Evolutionary conservation across 176 grass and related monocot genomes (phyloP).

Genomic region (Eragrostis curvula): DNA sequence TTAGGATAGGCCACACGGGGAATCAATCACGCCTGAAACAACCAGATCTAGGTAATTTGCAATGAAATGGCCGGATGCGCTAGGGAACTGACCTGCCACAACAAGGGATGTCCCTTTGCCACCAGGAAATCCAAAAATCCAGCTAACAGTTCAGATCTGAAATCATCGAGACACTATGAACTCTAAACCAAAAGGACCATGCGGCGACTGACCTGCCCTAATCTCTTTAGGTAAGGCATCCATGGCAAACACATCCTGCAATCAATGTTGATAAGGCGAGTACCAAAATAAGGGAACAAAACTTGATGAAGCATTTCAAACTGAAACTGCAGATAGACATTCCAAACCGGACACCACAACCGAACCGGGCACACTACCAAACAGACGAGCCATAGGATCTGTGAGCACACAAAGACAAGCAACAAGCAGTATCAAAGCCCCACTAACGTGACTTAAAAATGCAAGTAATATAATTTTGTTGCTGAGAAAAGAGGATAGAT

Average conservation of each 20-base stretch:
- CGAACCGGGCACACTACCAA: neutral
- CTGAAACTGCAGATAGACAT: neutral
- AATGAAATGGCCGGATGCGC: neutral
- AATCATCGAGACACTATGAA: neutral
- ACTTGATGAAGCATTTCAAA: neutral
- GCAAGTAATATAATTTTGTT: neutral
- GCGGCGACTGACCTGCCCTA: neutral
- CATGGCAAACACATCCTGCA: neutral
- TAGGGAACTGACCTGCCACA: neutral
- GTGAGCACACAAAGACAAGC: neutral
- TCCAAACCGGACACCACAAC: neutral
- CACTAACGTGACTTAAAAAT: neutral
- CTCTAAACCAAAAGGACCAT: neutral
- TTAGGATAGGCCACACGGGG: no score
- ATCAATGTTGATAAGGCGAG: neutral
- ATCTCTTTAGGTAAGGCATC: neutral
- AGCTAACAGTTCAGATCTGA: neutral
- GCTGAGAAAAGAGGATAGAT: neutral
- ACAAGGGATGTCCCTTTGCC: neutral
- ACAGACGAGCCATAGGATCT: neutral
- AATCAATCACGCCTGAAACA: conserved; percentile 18
- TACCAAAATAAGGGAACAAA: neutral
- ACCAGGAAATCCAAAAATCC: neutral
- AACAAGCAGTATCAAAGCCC: neutral
- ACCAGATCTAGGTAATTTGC: neutral